Percentiles rank a stretch among this genome's conserved stretches.
Conservation (phyloP, 2,329 filamentous ascomycete species). For the Pseudogymnoascus sp. region DNA sequence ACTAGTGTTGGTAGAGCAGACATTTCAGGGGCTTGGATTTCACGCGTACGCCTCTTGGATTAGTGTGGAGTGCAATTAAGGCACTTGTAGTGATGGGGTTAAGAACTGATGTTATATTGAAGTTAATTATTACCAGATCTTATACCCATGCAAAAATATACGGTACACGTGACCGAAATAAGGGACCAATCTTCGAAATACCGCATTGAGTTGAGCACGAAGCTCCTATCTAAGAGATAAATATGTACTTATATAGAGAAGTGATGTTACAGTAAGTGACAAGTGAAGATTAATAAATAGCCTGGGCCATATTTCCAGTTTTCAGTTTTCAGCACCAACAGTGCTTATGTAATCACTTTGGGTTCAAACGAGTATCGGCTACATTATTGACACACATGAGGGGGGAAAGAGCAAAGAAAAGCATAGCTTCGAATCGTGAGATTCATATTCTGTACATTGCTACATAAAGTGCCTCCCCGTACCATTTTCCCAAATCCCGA, state of each 20-base stretch:
- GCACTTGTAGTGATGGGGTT: not conserved
- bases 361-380: not conserved
- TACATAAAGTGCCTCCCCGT: constrained; percentile 4
- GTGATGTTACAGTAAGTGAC: not conserved
- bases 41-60: not conserved
- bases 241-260: not conserved
- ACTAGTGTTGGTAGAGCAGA: constrained; percentile 29
- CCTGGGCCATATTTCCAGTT: not conserved
- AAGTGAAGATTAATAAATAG: not conserved
- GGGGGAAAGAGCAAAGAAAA: not conserved
- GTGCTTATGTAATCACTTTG: not conserved
- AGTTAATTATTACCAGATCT: not conserved
- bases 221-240: not conserved
- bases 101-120: not conserved
- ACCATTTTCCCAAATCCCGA: not conserved
- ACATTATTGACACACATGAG: not conserved
- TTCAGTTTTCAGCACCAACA: not conserved
- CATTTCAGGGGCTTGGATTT: not conserved
- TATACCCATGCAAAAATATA: not conserved
- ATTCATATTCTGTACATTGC: constrained; percentile 5
- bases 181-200: not conserved
- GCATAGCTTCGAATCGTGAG: not conserved
- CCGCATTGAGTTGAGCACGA: not conserved
- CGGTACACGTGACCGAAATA: not conserved
- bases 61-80: not conserved